Percentiles rank a stretch among this genome's conserved stretches.
Conservation (phyloP, 805 yeast species). For the Starmerella lactis-condensi region DNA sequence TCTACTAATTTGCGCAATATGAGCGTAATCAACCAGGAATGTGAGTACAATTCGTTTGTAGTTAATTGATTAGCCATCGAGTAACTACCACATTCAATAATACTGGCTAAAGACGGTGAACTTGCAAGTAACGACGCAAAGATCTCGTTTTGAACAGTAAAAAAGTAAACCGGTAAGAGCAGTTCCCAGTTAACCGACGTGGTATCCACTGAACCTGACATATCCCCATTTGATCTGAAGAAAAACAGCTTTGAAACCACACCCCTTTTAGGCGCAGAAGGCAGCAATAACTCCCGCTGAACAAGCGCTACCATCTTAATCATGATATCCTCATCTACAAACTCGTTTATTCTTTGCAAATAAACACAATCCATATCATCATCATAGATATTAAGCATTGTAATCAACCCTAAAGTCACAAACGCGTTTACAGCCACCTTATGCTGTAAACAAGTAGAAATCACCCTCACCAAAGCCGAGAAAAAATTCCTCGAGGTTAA, state of each 20-base stretch:
- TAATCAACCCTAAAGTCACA: slow-evolving; percentile 23
- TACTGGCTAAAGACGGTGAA: slow-evolving; percentile 16
- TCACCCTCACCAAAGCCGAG: slow-evolving; percentile 21
- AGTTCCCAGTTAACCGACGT: slow-evolving; percentile 7
- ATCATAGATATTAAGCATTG: slow-evolving; percentile 22
- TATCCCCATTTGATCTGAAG: too few relatives aligned
- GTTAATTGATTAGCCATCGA: slow-evolving; percentile 19
- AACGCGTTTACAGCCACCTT: slow-evolving; percentile 22
- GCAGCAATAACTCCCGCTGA: slow-evolving; percentile 18
- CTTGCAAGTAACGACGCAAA: slow-evolving; percentile 20
- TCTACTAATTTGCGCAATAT: slow-evolving; percentile 21
- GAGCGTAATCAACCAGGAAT: slow-evolving; percentile 20
- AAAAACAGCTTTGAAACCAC: too few relatives aligned
- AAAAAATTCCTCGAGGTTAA: slow-evolving; percentile 24
- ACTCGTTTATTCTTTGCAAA: slow-evolving; percentile 24
- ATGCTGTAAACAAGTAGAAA: slow-evolving; percentile 17
- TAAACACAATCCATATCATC: slow-evolving; percentile 24
- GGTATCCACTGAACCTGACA: too few relatives aligned
- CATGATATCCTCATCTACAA: slow-evolving; percentile 24
- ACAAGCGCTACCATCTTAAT: slow-evolving; percentile 18
- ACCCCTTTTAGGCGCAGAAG: too few relatives aligned
- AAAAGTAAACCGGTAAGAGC: slow-evolving; percentile 21
- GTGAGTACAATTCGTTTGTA: slow-evolving; percentile 15
- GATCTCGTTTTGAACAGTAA: slow-evolving; percentile 22
- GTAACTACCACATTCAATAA: slow-evolving; percentile 20